Evolutionary conservation across 768 basidiomycete genomes (phyloP), one percentile per base, ranked within the genome.

Genomic region (Guyanaporus albipodus): DNA sequence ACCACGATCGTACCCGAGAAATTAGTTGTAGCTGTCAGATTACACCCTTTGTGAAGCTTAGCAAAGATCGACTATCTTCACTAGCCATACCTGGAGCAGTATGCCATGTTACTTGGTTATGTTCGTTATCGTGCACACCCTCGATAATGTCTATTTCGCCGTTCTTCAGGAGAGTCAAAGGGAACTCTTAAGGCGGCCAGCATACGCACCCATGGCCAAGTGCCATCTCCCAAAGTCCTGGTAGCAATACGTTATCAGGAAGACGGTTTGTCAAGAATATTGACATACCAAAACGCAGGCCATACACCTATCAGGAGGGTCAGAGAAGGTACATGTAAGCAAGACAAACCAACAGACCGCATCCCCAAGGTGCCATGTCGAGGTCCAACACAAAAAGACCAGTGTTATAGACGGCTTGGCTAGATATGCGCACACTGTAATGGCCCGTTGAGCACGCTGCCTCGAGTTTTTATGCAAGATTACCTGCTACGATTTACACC

Each of bases 141-240:
- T 89, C 87, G 24, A 89, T 80, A 23, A 90, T 84, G 63, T 90
- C 87, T 49, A 91, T 86, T 67, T 90, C 88, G 12, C 87, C 88
- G 10, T 68, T 72, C 87, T 89, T 45, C 40, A 56, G 38, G 28
- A 47, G 46, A 55, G 39, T 42, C 29, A 50, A 44, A 38, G 38
- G 44, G 24, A 19, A 31, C 17, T 43, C 40, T 21, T 21, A 35
- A 48, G 28, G 29, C 38, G 11, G 32, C 17, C 19, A 31, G 35
- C 11, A 34, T 36, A 69, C 81, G 50, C 54, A 87, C 86, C 46
- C 58, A 65, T 28, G 86, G 87, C 86, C 87, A 89, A 38, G 62
- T 46, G 1, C 75, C 80, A 49, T 60, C 62, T 37, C 83, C 84
- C 22, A 66, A 14, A 33, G 65, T 66, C 65, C 65, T 66, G 33